phyloP scores from a whole-genome alignment of 2,329 filamentous ascomycete genomes.

The Cyanodermella asteris region DNA sequence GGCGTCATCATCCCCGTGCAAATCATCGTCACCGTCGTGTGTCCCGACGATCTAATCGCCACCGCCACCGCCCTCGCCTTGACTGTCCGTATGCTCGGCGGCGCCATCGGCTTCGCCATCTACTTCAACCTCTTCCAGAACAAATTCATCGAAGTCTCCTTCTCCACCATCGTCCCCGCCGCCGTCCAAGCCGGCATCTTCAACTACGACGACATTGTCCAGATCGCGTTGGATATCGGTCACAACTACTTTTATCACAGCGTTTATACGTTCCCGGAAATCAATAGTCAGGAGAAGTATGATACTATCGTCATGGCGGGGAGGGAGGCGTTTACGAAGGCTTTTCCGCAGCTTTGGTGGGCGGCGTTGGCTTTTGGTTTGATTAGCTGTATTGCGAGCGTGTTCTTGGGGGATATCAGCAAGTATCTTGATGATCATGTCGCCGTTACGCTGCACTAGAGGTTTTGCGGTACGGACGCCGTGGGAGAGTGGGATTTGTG shows the following conservation, averaged over 20 bases:
- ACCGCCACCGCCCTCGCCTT: conserved; percentile 47
- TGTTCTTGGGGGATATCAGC: conserved; percentile 36
- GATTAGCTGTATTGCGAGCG: conserved; percentile 32
- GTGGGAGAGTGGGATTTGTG: too few species aligned
- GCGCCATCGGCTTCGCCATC: conserved; percentile 40
- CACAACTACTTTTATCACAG: conserved; percentile 28
- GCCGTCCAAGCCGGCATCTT: conserved; percentile 29
- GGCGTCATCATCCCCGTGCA: conserved; percentile 46
- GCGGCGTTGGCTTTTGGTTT: conserved; percentile 39
- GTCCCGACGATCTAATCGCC: conserved; percentile 45
- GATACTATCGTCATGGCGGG: conserved; percentile 32
- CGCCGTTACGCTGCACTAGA: conserved; percentile 26
- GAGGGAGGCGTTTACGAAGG: conserved; percentile 32
- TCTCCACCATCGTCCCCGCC: conserved; percentile 26
- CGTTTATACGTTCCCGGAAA: conserved; percentile 28
- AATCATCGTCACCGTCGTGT: conserved; percentile 48
- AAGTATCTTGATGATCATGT: conserved; percentile 37
- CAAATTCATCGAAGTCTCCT: conserved; percentile 24
- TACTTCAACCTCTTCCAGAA: conserved; percentile 30
- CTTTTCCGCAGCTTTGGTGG: conserved; percentile 40
- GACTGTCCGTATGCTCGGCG: conserved; percentile 46
- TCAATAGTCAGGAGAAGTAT: conserved; percentile 29
- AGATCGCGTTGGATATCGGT: conserved; percentile 30
- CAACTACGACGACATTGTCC: conserved; percentile 24
- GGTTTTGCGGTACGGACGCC: too few species aligned